Conservation (phyloP, 352 stramenopile genomes). For the Phytophthora sansomeana region DNA sequence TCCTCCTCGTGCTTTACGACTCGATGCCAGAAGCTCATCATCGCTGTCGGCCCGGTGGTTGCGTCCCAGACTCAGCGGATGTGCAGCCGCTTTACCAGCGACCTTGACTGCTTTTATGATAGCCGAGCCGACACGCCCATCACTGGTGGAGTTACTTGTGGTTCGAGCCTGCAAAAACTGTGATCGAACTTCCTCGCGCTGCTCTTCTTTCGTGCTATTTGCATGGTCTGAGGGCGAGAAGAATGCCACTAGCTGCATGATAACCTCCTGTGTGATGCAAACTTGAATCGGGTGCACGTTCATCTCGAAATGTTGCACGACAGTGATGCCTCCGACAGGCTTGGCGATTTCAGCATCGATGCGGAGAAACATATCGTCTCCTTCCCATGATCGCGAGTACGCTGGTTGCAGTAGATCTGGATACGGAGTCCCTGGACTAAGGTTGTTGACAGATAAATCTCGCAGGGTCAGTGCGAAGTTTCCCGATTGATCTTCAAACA, state of each 20-base stretch:
- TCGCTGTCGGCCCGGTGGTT: conserved; percentile 36
- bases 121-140: conserved; percentile 54
- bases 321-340: conserved; percentile 58
- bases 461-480: conserved; percentile 66
- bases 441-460: conserved; percentile 67
- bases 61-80: conserved; percentile 57
- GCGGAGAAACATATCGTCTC: conserved; percentile 74
- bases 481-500: conserved; percentile 77
- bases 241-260: conserved; percentile 74
- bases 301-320: conserved; percentile 87
- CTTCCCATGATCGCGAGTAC: conserved; percentile 57
- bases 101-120: conserved; percentile 71
- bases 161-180: conserved; percentile 62
- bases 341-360: conserved; percentile 78
- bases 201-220: conserved; percentile 53
- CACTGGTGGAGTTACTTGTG: conserved; percentile 23
- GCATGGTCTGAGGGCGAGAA: conserved; percentile 44
- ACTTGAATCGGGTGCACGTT: conserved; percentile 89
- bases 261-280: conserved; percentile 81
- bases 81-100: conserved; percentile 63
- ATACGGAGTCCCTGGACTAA: conserved; percentile 73
- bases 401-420: conserved; percentile 69
- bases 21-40: conserved; percentile 20
- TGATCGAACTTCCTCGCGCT: conserved; percentile 67
- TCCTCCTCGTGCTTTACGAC: conserved; percentile 20